Evolutionary conservation across 805 yeast genomes (phyloP), one percentile per base, ranked within the genome.

Genomic region (Candida anglica): DNA sequence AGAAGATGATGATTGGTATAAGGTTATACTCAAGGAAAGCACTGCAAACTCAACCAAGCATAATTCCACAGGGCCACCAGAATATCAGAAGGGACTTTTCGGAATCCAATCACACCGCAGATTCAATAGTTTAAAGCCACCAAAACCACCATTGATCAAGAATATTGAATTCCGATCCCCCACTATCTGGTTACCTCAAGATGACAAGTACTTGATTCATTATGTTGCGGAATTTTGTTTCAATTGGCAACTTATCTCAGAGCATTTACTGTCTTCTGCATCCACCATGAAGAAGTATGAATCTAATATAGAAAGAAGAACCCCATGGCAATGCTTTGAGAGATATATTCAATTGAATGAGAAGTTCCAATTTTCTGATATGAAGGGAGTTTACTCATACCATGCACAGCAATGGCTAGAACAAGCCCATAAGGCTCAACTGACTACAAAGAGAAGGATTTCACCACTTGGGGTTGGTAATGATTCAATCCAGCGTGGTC

Each of bases 241-340:
- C 64, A 93, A 93, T 53, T 93, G 98, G 98, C 88, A 81, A 40
- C 73, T 89, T 32, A 86, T 93, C 15, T 79, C 96, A 3, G 84
- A 89, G 5, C 86, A 84, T 51, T 64, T 93, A 54, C 73, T 83
- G 28, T 72, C 81, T 2, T 68, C 73, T 32, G 75, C 87, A 2
- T 75, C 86, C 0, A 70, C 77, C 43, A 45, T 66, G 33, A 58
- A 53, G 34, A 75, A 81, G 10, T 88, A 86, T 55, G 75, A 79
- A 24, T 84, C 98, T 1, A 88, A 86, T 50, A 86, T 88, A 37
- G 98, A 93, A 57, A 75, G 97, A 50, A 74, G 98, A 50, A 93
- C 98, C 0, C 95, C 98, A 0, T 93, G 98, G 98, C 98, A 91
- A 56, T 91, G 98, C 56, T 93, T 93, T 63, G 98, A 93, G 58